These are phyloP conservation scores for Ilex paraguariensis DNA, from an alignment of 305 asterid genomes.

Conservation along the genomic window DNA sequence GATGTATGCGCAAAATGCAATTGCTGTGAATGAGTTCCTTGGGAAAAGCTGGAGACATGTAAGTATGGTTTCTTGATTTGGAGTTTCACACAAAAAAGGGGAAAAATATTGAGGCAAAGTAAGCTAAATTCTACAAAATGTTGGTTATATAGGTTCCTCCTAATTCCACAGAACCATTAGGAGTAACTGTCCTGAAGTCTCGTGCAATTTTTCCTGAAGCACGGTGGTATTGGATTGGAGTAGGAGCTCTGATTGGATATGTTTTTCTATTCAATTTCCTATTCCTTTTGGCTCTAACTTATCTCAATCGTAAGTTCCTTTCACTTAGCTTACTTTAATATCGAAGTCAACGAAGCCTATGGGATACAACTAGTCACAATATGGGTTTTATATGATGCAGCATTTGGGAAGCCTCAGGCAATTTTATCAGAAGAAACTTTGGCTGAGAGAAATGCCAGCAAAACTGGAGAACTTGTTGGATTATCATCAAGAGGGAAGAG, in stretches of 20 bases:
- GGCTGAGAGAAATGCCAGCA: conserved; percentile 39
- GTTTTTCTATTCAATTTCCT: conserved; percentile 57
- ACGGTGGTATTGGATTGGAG: conserved; percentile 93
- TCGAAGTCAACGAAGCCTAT: too few species aligned
- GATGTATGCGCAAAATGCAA: conserved; percentile 71
- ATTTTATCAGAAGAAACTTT: conserved; percentile 47
- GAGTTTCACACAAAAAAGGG: too few species aligned
- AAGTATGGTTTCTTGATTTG: conserved; percentile 19
- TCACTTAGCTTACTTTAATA: too few species aligned
- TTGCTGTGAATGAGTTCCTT: conserved; percentile 70
- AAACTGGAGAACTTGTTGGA: conserved; percentile 31
- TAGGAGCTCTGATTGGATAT: conserved; percentile 67
- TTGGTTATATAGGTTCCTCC: conserved; percentile 45
- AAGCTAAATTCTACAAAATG: too few species aligned
- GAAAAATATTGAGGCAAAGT: too few species aligned
- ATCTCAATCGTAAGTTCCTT: conserved; percentile 69
- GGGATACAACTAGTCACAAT: too few species aligned
- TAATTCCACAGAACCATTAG: conserved; percentile 60
- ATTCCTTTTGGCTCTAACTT: conserved; percentile 60
- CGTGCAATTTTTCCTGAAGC: conserved; percentile 72
- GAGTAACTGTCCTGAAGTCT: conserved; percentile 49
- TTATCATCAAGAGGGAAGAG: conserved; percentile 15
- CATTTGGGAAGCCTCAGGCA: conserved; percentile 69
- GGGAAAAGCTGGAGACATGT: conserved; percentile 95
- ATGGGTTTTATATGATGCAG: conserved; percentile 33